phyloP scores from a whole-genome alignment of 2,329 filamentous ascomycete species.

The Emmonsiellopsis sp. region DNA sequence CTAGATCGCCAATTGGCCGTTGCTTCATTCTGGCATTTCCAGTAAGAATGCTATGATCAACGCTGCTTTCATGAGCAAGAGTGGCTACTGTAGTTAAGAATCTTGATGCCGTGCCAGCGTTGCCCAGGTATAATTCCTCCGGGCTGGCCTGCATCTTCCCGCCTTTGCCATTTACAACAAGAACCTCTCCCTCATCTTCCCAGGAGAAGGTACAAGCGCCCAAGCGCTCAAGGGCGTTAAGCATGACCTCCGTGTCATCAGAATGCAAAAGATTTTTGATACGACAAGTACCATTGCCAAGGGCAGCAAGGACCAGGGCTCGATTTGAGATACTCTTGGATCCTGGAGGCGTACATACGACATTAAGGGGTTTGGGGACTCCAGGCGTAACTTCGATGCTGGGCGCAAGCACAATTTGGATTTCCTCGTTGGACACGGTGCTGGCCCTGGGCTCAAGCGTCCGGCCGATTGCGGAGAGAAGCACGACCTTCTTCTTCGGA shows the following conservation, averaged over 20 bases:
- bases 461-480: constrained; percentile 81
- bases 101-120: constrained; percentile 89
- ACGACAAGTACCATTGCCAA: constrained; percentile 75
- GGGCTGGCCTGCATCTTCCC: constrained; percentile 69
- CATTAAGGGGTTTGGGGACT: constrained; percentile 54
- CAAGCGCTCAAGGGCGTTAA: constrained; percentile 78
- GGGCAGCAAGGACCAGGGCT: constrained; percentile 83
- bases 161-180: constrained; percentile 86
- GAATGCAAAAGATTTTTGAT: constrained; percentile 92
- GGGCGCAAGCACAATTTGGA: constrained; percentile 73
- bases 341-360: constrained; percentile 78
- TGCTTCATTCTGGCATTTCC: constrained; percentile 96
- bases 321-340: constrained; percentile 98
- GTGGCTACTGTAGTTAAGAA: constrained; percentile 90
- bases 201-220: constrained; percentile 83
- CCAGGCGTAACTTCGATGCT: constrained; percentile 66
- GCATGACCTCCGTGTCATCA: constrained; percentile 95
- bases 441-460: constrained; percentile 83
- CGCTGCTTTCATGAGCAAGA: constrained; percentile 58
- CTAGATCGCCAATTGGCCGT: constrained; percentile 83
- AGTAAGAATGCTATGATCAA: constrained; percentile 69
- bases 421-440: constrained; percentile 76
- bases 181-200: constrained; percentile 87
- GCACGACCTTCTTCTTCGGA: constrained; percentile 87
- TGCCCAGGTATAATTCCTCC: constrained; percentile 81